Evolutionary conservation across 345 rosid genomes (phyloP), one percentile per base, ranked within the genome.

Genomic region (Aegle marmelos): DNA sequence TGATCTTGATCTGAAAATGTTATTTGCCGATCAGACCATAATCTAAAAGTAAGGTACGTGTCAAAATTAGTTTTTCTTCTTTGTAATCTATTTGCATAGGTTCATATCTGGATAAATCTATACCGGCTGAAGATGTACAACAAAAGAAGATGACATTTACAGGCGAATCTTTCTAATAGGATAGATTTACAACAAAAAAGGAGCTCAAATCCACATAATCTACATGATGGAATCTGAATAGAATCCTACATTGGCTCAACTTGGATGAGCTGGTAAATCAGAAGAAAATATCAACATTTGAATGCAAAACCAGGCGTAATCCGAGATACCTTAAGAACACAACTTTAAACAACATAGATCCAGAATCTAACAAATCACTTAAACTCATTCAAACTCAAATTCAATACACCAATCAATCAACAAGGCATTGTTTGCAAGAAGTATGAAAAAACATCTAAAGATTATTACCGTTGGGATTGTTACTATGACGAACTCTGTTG

Each of bases 401-500:
- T 54, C 1, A 9, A 63, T 24, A 39, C 50, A 61, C 41, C 70
- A 19, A 62, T 56, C 64, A 57, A 2, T 57, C 10, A 24, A 63
- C 54, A 79, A 68, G 63, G 61, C 39, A 57, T 37, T 45, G 24
- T 11, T 45, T 61, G 7, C 9, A 37, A 36, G 27, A 45, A 45
- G 11, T 45, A 45, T 4, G 21, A 68, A 33, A 50, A 11, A 69
- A 21, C 70, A 30, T 68, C 60, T 54, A 3, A 58, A 78, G 28
- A 34, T 58, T 7, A 78, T 81, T 91, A 96, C 98, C 86, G 97
- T 89, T 33, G 99, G 99, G 76, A 94, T 96, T 74, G 99, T 96
- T 39, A 96, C 97, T 73, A 96, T 92, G 75, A 96, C 94, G 63
- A 96, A 96, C 75, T 96, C 98, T 10, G 99, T 96, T 39, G 99